Evolutionary conservation across 1,139 yeast genomes (phyloP).

Genomic region (Nematodospora anomalae): DNA sequence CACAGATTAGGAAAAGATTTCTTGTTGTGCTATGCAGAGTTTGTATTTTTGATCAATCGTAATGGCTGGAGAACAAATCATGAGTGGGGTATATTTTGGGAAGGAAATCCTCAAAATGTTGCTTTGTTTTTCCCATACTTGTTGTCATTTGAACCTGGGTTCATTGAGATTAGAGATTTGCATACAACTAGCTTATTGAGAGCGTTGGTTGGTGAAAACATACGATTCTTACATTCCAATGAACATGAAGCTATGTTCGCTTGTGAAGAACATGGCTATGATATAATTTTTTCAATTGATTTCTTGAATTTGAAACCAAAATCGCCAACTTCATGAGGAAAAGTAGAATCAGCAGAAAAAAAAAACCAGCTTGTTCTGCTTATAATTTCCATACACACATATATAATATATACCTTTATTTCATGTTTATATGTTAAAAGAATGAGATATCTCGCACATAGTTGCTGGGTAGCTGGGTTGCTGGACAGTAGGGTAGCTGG

Average conservation of each 20-base stretch:
- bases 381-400: slow-evolving; percentile 1
- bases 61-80: slow-evolving; percentile 97
- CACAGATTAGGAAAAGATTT: slow-evolving; percentile 89
- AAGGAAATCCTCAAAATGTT: slow-evolving; percentile 89
- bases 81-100: slow-evolving; percentile 96
- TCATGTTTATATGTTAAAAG: no score
- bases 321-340: slow-evolving; percentile 4
- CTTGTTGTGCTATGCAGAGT: slow-evolving; percentile 83
- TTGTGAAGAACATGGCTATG: slow-evolving; percentile 87
- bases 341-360: background rate
- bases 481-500: no score
- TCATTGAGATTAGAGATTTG: slow-evolving; percentile 89
- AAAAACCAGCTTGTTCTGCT: no score
- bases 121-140: slow-evolving; percentile 93
- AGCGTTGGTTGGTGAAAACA: slow-evolving; percentile 93
- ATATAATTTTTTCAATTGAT: slow-evolving; percentile 87
- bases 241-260: slow-evolving; percentile 94
- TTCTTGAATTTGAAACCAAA: slow-evolving; percentile 56
- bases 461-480: no score
- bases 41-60: slow-evolving; percentile 88
- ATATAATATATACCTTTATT: background rate
- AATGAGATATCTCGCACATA: no score
- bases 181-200: slow-evolving; percentile 83
- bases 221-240: slow-evolving; percentile 81
- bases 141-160: slow-evolving; percentile 83